Evolutionary conservation across 1,284 basidiomycete species (phyloP), one percentile per base, ranked within the genome.

Genomic region (Athelia sp.): DNA sequence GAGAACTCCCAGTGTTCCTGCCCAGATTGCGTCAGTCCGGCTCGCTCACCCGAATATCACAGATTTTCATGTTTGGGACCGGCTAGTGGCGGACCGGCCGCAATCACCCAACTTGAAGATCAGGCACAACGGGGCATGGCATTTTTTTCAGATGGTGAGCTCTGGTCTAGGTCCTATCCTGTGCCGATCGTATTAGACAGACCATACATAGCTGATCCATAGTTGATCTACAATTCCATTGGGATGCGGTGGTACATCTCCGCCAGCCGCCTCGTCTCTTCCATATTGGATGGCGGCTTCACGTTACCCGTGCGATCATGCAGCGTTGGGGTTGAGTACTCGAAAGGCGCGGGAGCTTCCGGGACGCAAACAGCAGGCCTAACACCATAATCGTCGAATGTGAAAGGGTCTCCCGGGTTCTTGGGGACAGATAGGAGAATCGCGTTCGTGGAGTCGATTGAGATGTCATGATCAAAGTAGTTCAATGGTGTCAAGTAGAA

Each of bases 401-500:
- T 50, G 64, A 72, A 82, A 1, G 67, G 55, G 1, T 67, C 67
- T 4, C 70, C 74, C 0, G 71, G 66, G 6, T 62, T 56, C n/a
- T 55, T 47, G 0, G 80, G 75, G 1, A 69, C 57, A 35, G 67
- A 66, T 45, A 82, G 65, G 11, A 82, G 55, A 50, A 83, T 72
- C 15, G 81, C 77, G 50, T 84, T 82, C 51, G 61, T 62, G 11
- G 74, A 73, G 43, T 81, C 78, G 62, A 83, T 74, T 11, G 78
- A 78, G 47, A 79, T 66, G 58, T 84, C 82, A 45, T 73, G 66
- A 62, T 84, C 81, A 62, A 82, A 79, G 67, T 78, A 85, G 64
- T 85, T 84, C 54, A 82, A 69, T 2, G 81, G 82, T 0, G 75
- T 74, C 17, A 85, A 62, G 54, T 82, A 69, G 61, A 85, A 80